These are phyloP conservation scores for Boletus pseudopeckii DNA, from an alignment of 768 basidiomycete species.

Conservation along the genomic window DNA sequence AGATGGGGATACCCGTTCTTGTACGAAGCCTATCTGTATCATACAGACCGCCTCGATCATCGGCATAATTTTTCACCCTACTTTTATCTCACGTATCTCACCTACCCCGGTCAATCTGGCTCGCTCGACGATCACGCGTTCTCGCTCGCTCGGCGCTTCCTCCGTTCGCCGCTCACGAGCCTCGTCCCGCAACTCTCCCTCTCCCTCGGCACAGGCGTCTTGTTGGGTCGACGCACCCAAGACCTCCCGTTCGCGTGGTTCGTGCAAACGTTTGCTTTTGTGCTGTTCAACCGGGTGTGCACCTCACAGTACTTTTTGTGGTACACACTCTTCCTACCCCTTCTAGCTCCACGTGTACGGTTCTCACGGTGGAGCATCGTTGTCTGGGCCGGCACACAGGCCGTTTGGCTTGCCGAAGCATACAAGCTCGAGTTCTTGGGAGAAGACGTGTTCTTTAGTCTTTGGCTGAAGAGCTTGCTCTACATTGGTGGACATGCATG, in stretches of 20 bases:
- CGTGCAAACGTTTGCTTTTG: constrained; percentile 85
- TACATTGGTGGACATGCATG: constrained; percentile 78
- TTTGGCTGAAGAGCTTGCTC: constrained; percentile 77
- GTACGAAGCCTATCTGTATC: constrained; percentile 90
- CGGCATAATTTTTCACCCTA: constrained; percentile 98
- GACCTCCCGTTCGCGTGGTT: constrained; percentile 86
- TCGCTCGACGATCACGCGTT: constrained; percentile 15
- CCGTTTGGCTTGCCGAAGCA: constrained; percentile 86
- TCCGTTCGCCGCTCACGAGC: constrained; percentile 73
- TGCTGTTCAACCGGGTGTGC: constrained; percentile 98
- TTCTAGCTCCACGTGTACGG: constrained; percentile 65
- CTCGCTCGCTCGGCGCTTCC: constrained; percentile 39
- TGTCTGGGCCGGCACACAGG: constrained; percentile 79
- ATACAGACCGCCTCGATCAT: constrained; percentile 86
- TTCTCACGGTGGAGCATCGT: constrained; percentile 46
- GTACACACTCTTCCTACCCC: constrained; percentile 88
- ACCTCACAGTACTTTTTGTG: constrained; percentile 98
- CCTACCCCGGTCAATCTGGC: constrained; percentile 49
- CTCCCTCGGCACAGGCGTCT: constrained; percentile 67
- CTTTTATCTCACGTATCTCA: constrained; percentile 92
- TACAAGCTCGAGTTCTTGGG: constrained; percentile 90
- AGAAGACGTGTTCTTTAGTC: constrained; percentile 58
- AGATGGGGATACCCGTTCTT: constrained; percentile 97
- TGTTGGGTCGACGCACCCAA: constrained; percentile 53
- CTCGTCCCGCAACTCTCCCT: constrained; percentile 83